Conservation (phyloP, 805 yeast genomes). For the Brettanomyces nanus region DNA sequence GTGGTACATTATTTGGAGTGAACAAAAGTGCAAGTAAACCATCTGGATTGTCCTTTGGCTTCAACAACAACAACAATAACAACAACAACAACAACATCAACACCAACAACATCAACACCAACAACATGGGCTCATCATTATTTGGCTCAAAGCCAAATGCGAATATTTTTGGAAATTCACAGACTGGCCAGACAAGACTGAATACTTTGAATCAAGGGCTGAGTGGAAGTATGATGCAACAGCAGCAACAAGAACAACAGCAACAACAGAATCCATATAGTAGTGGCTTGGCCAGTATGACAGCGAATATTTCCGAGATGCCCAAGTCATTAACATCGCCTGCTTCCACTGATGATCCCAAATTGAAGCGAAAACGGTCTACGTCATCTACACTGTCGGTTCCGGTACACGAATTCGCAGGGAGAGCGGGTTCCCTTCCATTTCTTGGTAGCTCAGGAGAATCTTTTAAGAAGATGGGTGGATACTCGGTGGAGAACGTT, state of each 20-base stretch:
- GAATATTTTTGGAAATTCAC: no score
- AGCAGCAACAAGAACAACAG: slow-evolving; percentile 7
- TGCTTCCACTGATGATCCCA: neutral
- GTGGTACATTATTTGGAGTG: neutral
- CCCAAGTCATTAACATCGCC: slow-evolving; percentile 15
- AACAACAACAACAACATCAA: slow-evolving; percentile 2
- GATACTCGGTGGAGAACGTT: slow-evolving; percentile 18
- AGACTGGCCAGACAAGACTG: no score
- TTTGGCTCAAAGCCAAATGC: no score
- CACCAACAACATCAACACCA: neutral
- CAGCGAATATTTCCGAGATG: slow-evolving; percentile 16
- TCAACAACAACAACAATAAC: slow-evolving; percentile 5
- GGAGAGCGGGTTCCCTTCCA: slow-evolving; percentile 3
- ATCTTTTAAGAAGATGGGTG: slow-evolving; percentile 16
- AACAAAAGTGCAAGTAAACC: neutral
- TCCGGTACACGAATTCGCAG: slow-evolving; percentile 2
- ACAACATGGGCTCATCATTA: slow-evolving; percentile 5
- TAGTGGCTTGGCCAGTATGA: slow-evolving; percentile 10
- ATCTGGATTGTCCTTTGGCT: slow-evolving; percentile 6
- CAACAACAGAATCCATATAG: slow-evolving; percentile 21
- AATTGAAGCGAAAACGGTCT: slow-evolving; percentile 19
- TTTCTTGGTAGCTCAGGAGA: slow-evolving; percentile 9
- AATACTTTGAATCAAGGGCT: no score
- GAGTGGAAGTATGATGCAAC: no score
- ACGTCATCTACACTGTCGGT: slow-evolving; percentile 12